These are phyloP conservation scores for Filobasidium floriforme DNA, from an alignment of 768 basidiomycete genomes.

Conservation along the genomic window DNA sequence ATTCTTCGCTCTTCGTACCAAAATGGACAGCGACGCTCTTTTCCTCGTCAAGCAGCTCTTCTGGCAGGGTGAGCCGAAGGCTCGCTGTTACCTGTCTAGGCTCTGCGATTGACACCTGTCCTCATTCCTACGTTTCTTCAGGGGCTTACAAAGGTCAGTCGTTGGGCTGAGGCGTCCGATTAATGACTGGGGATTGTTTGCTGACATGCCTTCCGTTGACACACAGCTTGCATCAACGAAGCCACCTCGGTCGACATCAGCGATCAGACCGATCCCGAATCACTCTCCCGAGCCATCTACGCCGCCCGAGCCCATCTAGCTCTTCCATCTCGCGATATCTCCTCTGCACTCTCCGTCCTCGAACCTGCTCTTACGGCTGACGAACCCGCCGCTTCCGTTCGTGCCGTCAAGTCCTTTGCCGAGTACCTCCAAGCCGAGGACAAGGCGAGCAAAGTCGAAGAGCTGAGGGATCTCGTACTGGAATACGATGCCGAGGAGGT, in stretches of 20 bases:
- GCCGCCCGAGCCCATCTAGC: slow-evolving; percentile 43
- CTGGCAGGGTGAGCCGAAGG: slow-evolving; percentile 39
- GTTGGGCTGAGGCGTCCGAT: not conserved
- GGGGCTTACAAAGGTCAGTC: slow-evolving; percentile 40
- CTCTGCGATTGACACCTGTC: not conserved
- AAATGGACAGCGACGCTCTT: slow-evolving; percentile 44
- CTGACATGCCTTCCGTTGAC: not conserved
- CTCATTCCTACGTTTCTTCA: slow-evolving; percentile 8
- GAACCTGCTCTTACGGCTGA: slow-evolving; percentile 24
- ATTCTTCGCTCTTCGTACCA: not conserved
- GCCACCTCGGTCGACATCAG: slow-evolving; percentile 32
- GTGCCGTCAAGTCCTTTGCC: slow-evolving; percentile 65
- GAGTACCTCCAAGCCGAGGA: slow-evolving; percentile 51
- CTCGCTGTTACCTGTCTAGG: not conserved
- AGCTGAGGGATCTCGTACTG: slow-evolving; percentile 73
- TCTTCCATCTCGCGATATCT: slow-evolving; percentile 26
- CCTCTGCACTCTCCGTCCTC: slow-evolving; percentile 26
- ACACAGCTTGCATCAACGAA: slow-evolving; percentile 39
- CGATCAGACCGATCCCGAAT: slow-evolving; percentile 27
- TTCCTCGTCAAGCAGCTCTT: slow-evolving; percentile 46
- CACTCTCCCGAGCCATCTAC: slow-evolving; percentile 40
- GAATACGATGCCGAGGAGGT: slow-evolving; percentile 70
- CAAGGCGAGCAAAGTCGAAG: slow-evolving; percentile 57
- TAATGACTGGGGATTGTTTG: not conserved
- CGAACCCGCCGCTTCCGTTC: slow-evolving; percentile 25